Base-by-base conservation (phyloP, 805 yeast genomes). In the Groenewaldozyma salmanticensis region DNA sequence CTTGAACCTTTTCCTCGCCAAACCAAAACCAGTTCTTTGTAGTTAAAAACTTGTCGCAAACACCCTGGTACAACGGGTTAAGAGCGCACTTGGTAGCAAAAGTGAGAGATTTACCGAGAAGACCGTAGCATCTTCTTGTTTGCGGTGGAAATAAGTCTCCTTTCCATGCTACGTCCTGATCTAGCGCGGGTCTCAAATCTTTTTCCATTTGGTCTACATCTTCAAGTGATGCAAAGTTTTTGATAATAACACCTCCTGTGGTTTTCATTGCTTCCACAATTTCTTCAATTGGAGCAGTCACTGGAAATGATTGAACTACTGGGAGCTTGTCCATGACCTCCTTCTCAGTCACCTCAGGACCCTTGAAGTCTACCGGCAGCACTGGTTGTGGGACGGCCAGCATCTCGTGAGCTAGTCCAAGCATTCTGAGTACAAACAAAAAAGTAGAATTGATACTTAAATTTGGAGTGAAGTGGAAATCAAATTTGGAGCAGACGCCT, bases 21-120 rank as follows among this genome's bases (percentile, higher is more conserved):
- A 19, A 16, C 41, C 41, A 38, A 18, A 31, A 38, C 41, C 41
- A 38, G 32, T 38, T 38, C 38, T 35, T 35, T 18, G 38, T 35
- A 3, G 38, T 35, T 16, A 35, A 21, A 31, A 38, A 31, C 29
- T 38, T 24, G 15, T 38, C 34, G 5, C 19, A 18, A 4, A 38
- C 17, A 9, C 27, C 36, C 31, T 31, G 41, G 21, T 32, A 19
- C 5, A 29, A 17, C 5, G 34, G 24, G 15, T 22, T 19, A 17
- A 38, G 17, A 16, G 32, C 16, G n/a, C 37, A 27, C 21, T 38
- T 32, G 13, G 21, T 24, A 7, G 36, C 36, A 21, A 35, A 35
- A 18, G 42, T 39, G 4, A 21, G 31, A 7, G 42, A 39, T 6
- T 35, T 21, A 3, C 33, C 40, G 11, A 39, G 31, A 27, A 39